Conservation (phyloP, 257 asterid genomes). For the Agastache rugosa region DNA sequence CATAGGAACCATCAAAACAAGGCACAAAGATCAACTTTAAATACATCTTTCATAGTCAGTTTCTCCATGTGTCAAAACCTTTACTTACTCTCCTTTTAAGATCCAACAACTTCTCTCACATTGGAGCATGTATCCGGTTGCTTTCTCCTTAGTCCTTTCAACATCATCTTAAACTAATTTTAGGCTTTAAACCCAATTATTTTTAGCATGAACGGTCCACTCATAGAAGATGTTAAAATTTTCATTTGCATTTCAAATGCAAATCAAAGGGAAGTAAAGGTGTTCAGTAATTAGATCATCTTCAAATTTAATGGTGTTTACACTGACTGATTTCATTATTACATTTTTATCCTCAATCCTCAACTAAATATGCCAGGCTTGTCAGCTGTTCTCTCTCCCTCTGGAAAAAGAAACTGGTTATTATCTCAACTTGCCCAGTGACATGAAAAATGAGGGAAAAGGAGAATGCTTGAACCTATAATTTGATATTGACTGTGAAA, state of each 20-base stretch:
- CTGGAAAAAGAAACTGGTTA: conserved; percentile 2
- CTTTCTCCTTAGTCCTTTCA: background rate
- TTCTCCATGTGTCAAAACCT: background rate
- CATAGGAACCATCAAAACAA: conserved; percentile 24
- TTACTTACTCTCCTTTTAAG: background rate
- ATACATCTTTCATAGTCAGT: background rate
- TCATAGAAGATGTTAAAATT: background rate
- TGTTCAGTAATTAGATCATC: background rate
- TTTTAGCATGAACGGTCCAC: background rate
- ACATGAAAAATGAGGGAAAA: background rate
- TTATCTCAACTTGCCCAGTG: conserved; percentile 12
- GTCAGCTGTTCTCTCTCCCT: background rate
- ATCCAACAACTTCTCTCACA: background rate
- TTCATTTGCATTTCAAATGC: background rate
- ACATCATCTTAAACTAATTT: background rate
- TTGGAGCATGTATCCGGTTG: background rate
- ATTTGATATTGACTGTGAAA: conserved; percentile 9
- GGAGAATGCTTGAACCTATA: conserved; percentile 4
- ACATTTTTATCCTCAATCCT: background rate
- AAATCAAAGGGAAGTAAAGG: background rate
- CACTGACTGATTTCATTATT: background rate
- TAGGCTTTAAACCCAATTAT: background rate
- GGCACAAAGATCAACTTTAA: conserved; percentile 9
- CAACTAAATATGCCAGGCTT: background rate
- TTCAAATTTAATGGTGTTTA: background rate